A percentile compares a stretch with the other conserved stretches of the same genome.
phyloP scores from a whole-genome alignment of 768 basidiomycete genomes.

The Boletus sp. region DNA sequence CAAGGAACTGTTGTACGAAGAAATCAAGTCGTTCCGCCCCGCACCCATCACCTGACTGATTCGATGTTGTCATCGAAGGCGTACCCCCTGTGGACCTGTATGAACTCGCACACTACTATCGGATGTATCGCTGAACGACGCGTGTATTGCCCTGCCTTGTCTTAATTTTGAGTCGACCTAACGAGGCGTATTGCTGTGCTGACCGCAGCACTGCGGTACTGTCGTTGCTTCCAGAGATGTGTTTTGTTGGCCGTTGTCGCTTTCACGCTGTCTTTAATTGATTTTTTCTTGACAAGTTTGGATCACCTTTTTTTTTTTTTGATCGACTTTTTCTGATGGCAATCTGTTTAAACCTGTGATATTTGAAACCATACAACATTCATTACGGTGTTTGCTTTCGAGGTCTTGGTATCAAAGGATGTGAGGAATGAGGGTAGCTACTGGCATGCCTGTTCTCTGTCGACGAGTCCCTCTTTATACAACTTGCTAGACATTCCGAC shows the following conservation, averaged over 20 bases:
- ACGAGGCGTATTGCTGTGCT: neutral
- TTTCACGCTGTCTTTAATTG: conserved; percentile 1
- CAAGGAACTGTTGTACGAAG: conserved; percentile 90
- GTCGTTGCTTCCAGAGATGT: neutral
- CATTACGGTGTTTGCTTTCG: no score
- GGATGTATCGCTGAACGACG: conserved; percentile 8
- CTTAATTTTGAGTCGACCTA: neutral
- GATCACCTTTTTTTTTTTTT: neutral
- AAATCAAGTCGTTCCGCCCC: conserved; percentile 88
- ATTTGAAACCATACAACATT: conserved; percentile 2
- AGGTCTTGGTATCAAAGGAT: no score
- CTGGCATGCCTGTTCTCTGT: no score
- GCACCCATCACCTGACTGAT: conserved; percentile 42
- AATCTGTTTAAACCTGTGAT: conserved; percentile 9
- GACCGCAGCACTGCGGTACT: neutral
- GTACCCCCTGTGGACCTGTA: neutral
- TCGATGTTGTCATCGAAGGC: neutral
- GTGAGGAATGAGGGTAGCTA: no score
- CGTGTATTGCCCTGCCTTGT: conserved; percentile 2
- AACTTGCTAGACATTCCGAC: neutral
- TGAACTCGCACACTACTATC: neutral
- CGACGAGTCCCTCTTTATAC: no score
- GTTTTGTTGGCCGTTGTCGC: neutral
- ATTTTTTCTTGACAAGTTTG: neutral
- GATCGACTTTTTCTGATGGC: conserved; percentile 3